phyloP scores from a whole-genome alignment of 2,329 filamentous ascomycete genomes.

The Colletotrichum ledebouriae region DNA sequence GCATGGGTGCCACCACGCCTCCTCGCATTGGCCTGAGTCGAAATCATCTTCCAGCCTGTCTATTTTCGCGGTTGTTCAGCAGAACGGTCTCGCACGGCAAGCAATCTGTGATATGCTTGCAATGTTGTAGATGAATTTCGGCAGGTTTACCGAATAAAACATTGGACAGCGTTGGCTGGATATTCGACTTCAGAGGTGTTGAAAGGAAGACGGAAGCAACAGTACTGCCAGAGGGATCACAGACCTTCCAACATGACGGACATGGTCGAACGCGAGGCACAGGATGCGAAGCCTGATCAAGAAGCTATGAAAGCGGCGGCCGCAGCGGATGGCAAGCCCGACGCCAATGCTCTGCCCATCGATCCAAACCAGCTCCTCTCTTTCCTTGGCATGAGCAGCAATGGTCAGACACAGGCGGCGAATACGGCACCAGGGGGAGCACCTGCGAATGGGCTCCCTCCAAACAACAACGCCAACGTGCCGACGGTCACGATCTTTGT shows the following conservation, averaged over 20 bases:
- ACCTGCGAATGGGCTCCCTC: constrained; percentile 8
- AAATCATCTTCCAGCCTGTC: too few relatives aligned
- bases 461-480: constrained; percentile 38
- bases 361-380: constrained; percentile 37
- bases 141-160: constrained; percentile 22
- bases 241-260: not conserved
- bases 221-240: not conserved
- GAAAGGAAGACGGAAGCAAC: not conserved
- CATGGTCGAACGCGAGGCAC: constrained; percentile 7
- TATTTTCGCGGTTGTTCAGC: not conserved
- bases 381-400: constrained; percentile 7
- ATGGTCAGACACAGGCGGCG: constrained; percentile 6
- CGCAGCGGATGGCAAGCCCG: constrained; percentile 8
- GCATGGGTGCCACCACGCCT: constrained; percentile 32
- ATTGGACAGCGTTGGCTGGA: not conserved
- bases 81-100: constrained; percentile 1
- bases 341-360: constrained; percentile 22
- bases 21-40: rapidly evolving
- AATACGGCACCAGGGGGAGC: not conserved
- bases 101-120: constrained; percentile 25
- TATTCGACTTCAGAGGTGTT: not conserved
- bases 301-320: constrained; percentile 19
- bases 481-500: constrained; percentile 38
- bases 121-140: constrained; percentile 7
- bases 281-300: constrained; percentile 4